Evolutionary conservation across 2,329 filamentous ascomycete species (phyloP).

Genomic region (Xylariaceae sp.): DNA sequence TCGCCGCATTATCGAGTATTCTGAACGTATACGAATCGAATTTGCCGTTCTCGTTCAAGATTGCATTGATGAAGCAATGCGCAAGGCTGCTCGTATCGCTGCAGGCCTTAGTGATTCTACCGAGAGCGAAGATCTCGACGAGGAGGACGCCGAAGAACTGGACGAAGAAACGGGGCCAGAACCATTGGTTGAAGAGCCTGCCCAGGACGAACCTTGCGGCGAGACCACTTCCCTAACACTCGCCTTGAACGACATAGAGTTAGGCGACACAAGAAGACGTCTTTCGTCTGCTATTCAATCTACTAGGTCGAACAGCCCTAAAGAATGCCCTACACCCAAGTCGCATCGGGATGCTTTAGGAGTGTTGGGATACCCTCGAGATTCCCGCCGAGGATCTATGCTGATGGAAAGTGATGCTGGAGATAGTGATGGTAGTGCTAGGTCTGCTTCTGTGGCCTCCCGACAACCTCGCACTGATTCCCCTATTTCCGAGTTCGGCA

Average conservation of each 20-base stretch:
- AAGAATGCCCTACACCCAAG: slow-evolving; percentile 83
- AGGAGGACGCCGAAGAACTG: slow-evolving; percentile 43
- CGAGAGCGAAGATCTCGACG: slow-evolving; percentile 52
- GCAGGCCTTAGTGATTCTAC: slow-evolving; percentile 77
- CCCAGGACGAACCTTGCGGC: slow-evolving; percentile 51
- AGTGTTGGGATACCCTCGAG: slow-evolving; percentile 51
- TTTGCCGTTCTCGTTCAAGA: slow-evolving; percentile 91
- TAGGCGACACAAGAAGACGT: slow-evolving; percentile 38
- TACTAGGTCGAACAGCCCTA: slow-evolving; percentile 82
- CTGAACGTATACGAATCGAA: slow-evolving; percentile 89
- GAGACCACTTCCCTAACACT: slow-evolving; percentile 53
- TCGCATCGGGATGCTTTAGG: slow-evolving; percentile 63
- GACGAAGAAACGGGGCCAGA: slow-evolving; percentile 38
- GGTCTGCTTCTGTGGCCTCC: slow-evolving; percentile 71
- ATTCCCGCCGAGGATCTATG: slow-evolving; percentile 71
- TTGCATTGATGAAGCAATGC: slow-evolving; percentile 87
- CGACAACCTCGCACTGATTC: slow-evolving; percentile 74
- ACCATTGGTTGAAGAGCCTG: slow-evolving; percentile 45
- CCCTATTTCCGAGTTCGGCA: slow-evolving; percentile 78
- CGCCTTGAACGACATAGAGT: slow-evolving; percentile 45
- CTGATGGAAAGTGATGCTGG: slow-evolving; percentile 77
- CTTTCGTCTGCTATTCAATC: slow-evolving; percentile 64
- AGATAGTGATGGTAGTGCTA: slow-evolving; percentile 82
- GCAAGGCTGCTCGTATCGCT: slow-evolving; percentile 82
- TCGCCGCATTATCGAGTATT: slow-evolving; percentile 88